Percentiles rank a stretch among this genome's conserved stretches.
Evolutionary conservation across 352 stramenopile species (phyloP).

Genomic region (Phytopythium helicoides): DNA sequence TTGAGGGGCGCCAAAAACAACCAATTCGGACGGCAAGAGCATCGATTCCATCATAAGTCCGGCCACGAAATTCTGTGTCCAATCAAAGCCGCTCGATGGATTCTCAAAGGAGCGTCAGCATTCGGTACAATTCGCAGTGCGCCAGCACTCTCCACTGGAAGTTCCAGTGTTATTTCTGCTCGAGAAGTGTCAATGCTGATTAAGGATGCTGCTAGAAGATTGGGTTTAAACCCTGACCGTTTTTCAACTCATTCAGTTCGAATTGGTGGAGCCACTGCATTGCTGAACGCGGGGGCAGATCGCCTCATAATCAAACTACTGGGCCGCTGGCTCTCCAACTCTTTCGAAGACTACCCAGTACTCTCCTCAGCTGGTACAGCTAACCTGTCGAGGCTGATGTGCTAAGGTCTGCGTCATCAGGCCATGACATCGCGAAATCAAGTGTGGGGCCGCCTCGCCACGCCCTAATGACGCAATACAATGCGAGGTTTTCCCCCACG

Average conservation of each 20-base stretch:
- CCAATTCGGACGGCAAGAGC: too few species aligned
- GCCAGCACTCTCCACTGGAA: neutral
- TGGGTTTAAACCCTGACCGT: neutral
- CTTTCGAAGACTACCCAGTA: slow-evolving; percentile 8
- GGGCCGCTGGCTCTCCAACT: slow-evolving; percentile 7
- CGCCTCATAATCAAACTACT: slow-evolving; percentile 8
- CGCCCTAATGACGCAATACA: slow-evolving; percentile 1
- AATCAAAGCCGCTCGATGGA: neutral
- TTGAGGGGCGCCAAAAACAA: slow-evolving; percentile 8
- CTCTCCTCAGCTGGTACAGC: slow-evolving; percentile 3
- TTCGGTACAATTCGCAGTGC: neutral
- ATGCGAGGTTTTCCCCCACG: too few species aligned
- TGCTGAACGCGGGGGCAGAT: slow-evolving; percentile 7
- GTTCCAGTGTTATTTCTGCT: neutral
- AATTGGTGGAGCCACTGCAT: slow-evolving; percentile 1
- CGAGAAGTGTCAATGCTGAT: neutral
- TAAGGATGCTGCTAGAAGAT: neutral
- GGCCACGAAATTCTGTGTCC: slow-evolving; percentile 2
- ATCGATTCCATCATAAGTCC: slow-evolving; percentile 3
- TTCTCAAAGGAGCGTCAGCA: neutral
- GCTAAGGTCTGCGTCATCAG: neutral
- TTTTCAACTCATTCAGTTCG: slow-evolving; percentile 12
- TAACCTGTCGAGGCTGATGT: slow-evolving; percentile 2
- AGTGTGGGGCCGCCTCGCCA: slow-evolving; percentile 1
- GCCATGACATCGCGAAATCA: neutral